Evolutionary conservation across 2,329 filamentous ascomycete genomes (phyloP), one percentile per base, ranked within the genome.

Genomic region (Aspergillus sp.): DNA sequence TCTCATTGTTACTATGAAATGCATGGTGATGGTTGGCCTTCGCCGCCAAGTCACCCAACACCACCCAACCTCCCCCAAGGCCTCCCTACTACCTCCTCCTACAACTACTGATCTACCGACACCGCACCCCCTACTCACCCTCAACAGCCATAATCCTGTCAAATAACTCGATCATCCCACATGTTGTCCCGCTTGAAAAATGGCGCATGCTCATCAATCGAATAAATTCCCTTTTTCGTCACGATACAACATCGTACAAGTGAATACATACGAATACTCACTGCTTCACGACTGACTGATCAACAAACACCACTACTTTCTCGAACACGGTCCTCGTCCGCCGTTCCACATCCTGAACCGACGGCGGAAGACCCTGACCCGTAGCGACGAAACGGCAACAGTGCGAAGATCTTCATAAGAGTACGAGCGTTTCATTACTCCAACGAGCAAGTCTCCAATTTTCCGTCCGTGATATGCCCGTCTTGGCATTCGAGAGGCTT

Each of bases 381-480:
- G 41, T 42, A 43, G 38, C n/a, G 9, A 32, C 42, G 35, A 38
- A 48, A 53, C 30, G 30, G 45, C 32, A 49, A 10, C n/a, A 17
- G 32, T 19, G 36, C 24, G 50, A 49, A 50, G 55, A 57, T 57
- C 55, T 11, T 55, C 47, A 50, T 55, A 19, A 43, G 33, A 24
- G 41, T 24, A n/a, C 19, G 52, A 45, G 32, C 30, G 49, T 38
- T 38, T 54, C 42, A 13, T 47, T 56, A 40, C 45, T 48, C 46
- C 22, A 22, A 47, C 45, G 26, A 52, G 20, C 22, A 44, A 11
- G 17, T 26, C 14, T 22, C 17, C n/a, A 45, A 26, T 19, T 16
- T 49, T 22, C 16, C 36, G 22, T 45, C 30, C 19, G 17, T 45
- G 38, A 47, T 50, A 52, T 45, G 44, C 40, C 50, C 24, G 47